phyloP scores from a whole-genome alignment of 345 rosid genomes.

The Psidium friedrichsthalianum region DNA sequence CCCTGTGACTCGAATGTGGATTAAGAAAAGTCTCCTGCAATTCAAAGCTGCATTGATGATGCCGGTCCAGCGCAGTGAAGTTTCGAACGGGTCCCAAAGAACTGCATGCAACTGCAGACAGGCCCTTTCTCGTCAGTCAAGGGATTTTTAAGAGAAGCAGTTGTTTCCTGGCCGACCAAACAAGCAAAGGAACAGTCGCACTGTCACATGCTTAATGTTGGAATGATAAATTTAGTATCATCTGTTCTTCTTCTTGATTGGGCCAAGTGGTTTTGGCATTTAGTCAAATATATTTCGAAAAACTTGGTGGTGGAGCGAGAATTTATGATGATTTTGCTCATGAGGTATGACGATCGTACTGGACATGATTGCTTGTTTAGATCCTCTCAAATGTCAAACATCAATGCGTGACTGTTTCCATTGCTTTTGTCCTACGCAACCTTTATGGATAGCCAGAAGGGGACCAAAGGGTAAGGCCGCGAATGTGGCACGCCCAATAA shows the following conservation, averaged over 20 bases:
- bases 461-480: background rate
- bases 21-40: background rate
- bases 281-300: background rate
- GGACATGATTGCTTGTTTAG: background rate
- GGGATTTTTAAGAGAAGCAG: background rate
- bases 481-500: too few relatives aligned
- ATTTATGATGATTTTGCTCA: background rate
- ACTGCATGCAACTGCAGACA: background rate
- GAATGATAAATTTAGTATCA: background rate
- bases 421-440: background rate
- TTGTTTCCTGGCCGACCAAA: background rate
- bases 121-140: background rate
- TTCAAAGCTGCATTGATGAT: background rate
- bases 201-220: background rate
- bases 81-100: background rate
- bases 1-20: background rate
- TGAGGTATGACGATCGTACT: background rate
- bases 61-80: background rate
- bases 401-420: background rate
- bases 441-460: background rate
- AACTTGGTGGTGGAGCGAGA: background rate
- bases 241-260: background rate
- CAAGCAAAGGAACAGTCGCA: background rate
- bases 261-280: background rate
- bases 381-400: background rate